phyloP scores from a whole-genome alignment of 1,284 basidiomycete species.

The Cronartium ribicola region DNA sequence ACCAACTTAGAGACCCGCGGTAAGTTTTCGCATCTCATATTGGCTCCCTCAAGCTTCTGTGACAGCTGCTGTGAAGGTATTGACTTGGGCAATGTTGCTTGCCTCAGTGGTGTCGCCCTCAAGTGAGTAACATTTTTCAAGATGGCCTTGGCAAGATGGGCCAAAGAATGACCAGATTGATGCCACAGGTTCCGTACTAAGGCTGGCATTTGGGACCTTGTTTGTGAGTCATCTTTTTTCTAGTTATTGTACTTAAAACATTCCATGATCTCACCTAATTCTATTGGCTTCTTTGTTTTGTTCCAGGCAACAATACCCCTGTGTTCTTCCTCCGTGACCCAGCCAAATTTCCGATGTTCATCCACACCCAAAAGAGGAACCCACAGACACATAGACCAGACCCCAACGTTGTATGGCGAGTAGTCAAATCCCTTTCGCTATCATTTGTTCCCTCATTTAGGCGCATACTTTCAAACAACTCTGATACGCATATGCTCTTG shows the following conservation, averaged over 20 bases:
- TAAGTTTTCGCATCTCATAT: not conserved
- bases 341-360: conserved; percentile 68
- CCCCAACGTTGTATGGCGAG: conserved; percentile 71
- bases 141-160: not conserved
- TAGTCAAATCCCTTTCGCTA: conserved; percentile 31
- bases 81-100: too few species aligned
- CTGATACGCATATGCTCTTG: too few species aligned
- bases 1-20: conserved; percentile 85
- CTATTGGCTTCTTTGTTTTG: not conserved
- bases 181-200: conserved; percentile 62
- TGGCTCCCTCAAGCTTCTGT: not conserved
- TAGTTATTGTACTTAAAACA: not conserved
- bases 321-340: conserved; percentile 50
- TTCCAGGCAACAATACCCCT: conserved; percentile 26
- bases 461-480: too few species aligned
- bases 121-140: conserved; percentile 56
- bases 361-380: conserved; percentile 89
- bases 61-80: not conserved
- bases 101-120: conserved; percentile 85
- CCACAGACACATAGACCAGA: conserved; percentile 83
- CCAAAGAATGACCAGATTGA: too few species aligned
- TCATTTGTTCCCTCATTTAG: too few species aligned
- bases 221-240: conserved; percentile 49
- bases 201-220: conserved; percentile 84
- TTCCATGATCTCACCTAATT: not conserved